Conservation (phyloP, 495 filamentous ascomycete genomes). For the Aspergillus affinis region DNA sequence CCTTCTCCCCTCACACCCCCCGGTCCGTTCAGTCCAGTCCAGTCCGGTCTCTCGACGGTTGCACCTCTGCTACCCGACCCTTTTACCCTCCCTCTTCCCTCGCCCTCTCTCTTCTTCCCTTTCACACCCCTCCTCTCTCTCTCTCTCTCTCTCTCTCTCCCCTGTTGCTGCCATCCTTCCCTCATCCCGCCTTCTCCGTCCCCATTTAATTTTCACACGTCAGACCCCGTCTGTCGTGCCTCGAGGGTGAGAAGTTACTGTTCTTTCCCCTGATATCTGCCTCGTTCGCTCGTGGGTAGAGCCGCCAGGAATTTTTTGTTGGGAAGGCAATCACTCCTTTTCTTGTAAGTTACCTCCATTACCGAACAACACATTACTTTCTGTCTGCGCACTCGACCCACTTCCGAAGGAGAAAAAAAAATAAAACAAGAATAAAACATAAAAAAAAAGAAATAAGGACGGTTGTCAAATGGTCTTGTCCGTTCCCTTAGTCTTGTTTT, state of each 20-base stretch:
- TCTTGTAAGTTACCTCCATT: conserved; percentile 26
- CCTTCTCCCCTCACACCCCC: conserved; percentile 7
- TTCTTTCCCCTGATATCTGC: conserved; percentile 23
- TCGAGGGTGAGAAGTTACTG: conserved; percentile 21
- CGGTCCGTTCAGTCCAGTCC: conserved; percentile 6
- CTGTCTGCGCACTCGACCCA: conserved; percentile 8
- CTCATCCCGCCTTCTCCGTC: conserved; percentile 19
- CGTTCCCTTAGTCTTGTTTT: background rate
- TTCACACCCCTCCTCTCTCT: conserved; percentile 20
- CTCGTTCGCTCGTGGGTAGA: conserved; percentile 46
- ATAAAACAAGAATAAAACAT: background rate
- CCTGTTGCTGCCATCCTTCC: conserved; percentile 17
- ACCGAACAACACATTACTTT: conserved; percentile 10
- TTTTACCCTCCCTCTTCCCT: conserved; percentile 16
- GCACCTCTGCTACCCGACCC: conserved; percentile 12
- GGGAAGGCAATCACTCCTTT: conserved; percentile 25
- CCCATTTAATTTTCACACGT: conserved; percentile 21
- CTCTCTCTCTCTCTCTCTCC: conserved; percentile 18
- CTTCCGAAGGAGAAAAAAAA: conserved; percentile 9
- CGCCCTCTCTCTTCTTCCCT: conserved; percentile 21
- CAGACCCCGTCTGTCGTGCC: conserved; percentile 25
- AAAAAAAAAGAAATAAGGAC: background rate
- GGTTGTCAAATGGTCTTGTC: background rate
- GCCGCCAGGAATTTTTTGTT: conserved; percentile 17
- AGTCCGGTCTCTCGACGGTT: conserved; percentile 5